Conservation (phyloP, 257 asterid species). For the Thymus quinquecostatus region DNA sequence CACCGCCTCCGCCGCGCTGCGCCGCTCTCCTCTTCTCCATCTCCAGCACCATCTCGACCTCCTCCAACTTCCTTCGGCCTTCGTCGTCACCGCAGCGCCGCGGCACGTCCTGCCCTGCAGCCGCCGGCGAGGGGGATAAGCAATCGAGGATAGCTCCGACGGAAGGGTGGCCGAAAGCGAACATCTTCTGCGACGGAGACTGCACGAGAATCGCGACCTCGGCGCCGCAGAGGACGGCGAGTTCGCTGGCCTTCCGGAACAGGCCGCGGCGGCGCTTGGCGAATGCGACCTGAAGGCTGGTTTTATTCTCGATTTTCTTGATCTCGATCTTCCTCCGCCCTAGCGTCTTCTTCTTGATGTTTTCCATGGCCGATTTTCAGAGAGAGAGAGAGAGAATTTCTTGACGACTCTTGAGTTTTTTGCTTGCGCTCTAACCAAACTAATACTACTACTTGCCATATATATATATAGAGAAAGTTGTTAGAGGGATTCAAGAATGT, state of each 20-base stretch:
- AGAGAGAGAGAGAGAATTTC: too few species aligned
- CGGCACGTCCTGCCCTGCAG: not conserved
- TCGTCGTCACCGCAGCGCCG: not conserved
- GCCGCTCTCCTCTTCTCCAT: conserved; percentile 21
- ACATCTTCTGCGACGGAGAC: conserved; percentile 39
- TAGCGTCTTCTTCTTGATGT: conserved; percentile 29
- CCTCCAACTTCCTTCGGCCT: conserved; percentile 26
- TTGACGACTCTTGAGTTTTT: not conserved
- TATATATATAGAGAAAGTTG: too few species aligned
- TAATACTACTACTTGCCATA: too few species aligned
- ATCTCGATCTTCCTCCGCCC: conserved; percentile 30
- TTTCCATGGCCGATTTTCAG: not conserved
- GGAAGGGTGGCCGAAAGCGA: conserved; percentile 34
- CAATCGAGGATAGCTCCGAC: conserved; percentile 28
- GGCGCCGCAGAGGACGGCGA: conserved; percentile 38
- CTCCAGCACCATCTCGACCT: conserved; percentile 35
- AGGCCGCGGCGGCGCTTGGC: conserved; percentile 40
- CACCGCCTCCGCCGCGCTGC: not conserved
- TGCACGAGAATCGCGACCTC: conserved; percentile 38
- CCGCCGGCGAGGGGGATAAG: not conserved
- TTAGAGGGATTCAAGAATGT: too few species aligned
- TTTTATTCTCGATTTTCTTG: conserved; percentile 27
- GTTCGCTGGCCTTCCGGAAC: conserved; percentile 46
- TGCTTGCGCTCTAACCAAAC: not conserved
- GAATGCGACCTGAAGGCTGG: conserved; percentile 37